These are phyloP conservation scores for Allantophomopsis lycopodina DNA, from an alignment of 2,329 filamentous ascomycete genomes.

Conservation along the genomic window DNA sequence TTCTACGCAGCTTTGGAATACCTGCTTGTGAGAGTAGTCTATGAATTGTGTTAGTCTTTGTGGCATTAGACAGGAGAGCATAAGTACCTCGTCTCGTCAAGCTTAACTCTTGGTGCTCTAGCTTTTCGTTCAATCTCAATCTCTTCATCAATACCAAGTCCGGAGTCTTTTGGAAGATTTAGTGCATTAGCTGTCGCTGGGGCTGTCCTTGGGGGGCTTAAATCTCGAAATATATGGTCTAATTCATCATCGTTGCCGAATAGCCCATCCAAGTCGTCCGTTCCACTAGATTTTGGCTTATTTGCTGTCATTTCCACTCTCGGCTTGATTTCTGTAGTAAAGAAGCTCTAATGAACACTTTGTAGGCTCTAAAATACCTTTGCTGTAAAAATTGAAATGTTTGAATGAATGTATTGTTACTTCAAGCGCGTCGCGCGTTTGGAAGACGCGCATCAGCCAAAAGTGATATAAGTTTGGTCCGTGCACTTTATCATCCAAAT, in stretches of 20 bases:
- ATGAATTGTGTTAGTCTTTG: background rate
- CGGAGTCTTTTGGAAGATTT: slow-evolving; percentile 31
- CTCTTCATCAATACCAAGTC: slow-evolving; percentile 74
- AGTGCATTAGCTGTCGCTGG: slow-evolving; percentile 17
- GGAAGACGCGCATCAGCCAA: slow-evolving; percentile 5
- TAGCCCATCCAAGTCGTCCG: slow-evolving; percentile 48
- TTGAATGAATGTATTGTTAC: too few species aligned
- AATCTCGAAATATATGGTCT: slow-evolving; percentile 12
- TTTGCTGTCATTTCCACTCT: slow-evolving; percentile 3
- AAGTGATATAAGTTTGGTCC: background rate
- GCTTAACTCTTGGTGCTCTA: slow-evolving; percentile 64
- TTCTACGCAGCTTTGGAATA: slow-evolving; percentile 66
- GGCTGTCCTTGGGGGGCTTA: slow-evolving; percentile 32
- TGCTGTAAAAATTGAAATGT: too few species aligned
- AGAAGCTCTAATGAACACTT: too few species aligned
- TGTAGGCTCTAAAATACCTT: too few species aligned
- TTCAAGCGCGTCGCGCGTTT: background rate
- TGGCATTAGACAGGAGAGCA: slow-evolving; percentile 2
- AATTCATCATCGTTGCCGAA: slow-evolving; percentile 60
- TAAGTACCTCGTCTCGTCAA: slow-evolving; percentile 63
- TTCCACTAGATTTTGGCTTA: slow-evolving; percentile 8
- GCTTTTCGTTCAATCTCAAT: slow-evolving; percentile 64
- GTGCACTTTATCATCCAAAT: background rate
- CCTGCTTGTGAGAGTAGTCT: slow-evolving; percentile 74
- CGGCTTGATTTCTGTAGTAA: slow-evolving; percentile 10